Evolutionary conservation across 768 basidiomycete genomes (phyloP), one percentile per base, ranked within the genome.

Genomic region (Erythrobasidium yunnanense): DNA sequence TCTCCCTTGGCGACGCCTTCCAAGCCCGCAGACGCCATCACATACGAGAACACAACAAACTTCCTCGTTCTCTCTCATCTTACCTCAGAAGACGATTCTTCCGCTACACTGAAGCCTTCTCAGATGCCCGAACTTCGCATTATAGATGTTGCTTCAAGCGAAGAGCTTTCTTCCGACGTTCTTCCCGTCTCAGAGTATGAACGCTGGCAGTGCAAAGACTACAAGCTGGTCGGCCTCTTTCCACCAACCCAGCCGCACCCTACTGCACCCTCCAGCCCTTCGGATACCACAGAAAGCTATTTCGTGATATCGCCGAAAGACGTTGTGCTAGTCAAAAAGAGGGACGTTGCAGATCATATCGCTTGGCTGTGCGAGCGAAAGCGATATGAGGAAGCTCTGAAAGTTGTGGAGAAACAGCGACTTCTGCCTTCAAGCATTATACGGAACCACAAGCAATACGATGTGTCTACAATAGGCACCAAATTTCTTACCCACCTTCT

Each of bases 91-190:
- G 85, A 90, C 72, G 83, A 83, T 20, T 78, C 79, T 0, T 82
- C 83, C 71, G 88, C 93, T 75, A 83, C 85, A 11, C 83, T 90
- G 18, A 88, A 88, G 75, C 82, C 82, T 0, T 88, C 91, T 0
- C 87, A 89, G 69, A 85, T 88, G n/a, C 95, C 95, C 5, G 93
- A 97, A 76, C 81, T 99, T 53, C 84, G 90, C 13, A 87, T 99
- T 71, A 86, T 99, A 69, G 87, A 88, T 1, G 33, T 63, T 7
- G 85, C 85, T 25, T 81, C 81, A 0, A 92, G 93, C 0, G 90
- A 96, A 73, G 91, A 95, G 75, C 79, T 90, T 1, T 82, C 88
- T 0, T 82, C 85, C 1, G 93, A 97, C 75, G 88, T 86, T 0
- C 80, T 97, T 50, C 82, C 81, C 47, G 81, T 99, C 42, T 78